Base-by-base conservation (phyloP, 2,329 filamentous ascomycete genomes). In the Triangularia setosa region DNA sequence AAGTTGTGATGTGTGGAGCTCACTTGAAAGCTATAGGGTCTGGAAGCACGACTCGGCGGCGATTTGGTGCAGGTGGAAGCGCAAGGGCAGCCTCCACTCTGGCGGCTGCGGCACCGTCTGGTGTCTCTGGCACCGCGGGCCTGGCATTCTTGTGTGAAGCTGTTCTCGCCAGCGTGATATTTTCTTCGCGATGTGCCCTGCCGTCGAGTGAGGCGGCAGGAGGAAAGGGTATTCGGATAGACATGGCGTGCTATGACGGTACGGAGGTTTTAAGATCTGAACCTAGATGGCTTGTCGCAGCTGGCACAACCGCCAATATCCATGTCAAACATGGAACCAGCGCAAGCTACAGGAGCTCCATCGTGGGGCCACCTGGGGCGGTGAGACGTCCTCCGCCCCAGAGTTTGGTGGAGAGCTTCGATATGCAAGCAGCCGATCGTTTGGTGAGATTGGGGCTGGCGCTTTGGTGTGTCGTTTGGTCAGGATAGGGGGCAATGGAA, bases 1-100 rank as follows among this genome's bases (percentile, higher is more conserved):
- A 48, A 14, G 40, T 21, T 6, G 18, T 48, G 11, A 8, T 27
- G 48, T 35, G 61, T 48, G 40, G 40, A 48, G 40, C 78, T 59
- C 73, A 85, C 82, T 80, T 79, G 67, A 87, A 83, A 8, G 84
- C 83, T 58, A 86, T 79, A 18, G 84, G 84, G 69, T 87, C 85
- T 2, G 85, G 83, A 66, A 87, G 80, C n/a, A 84, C 83, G 28
- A 87, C 77, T 67, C 79, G 77, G 64, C 81, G 81, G 54, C 79
- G 76, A 25, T 69, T 69, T 7, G 73, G 67, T 16, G 57, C 70
- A 3, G 75, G 72, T 18, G 74, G 72, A 23, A 73, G 65, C 16
- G 72, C 62, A 16, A 65, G 66, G 48, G 65, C 27, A 6, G 59
- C 65, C 60, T 64, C 62, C 33, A 64, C 62, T 16, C 68, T 66